These are phyloP conservation scores for Trichophyton simii DNA, from an alignment of 2,329 filamentous ascomycete species.

Conservation along the genomic window DNA sequence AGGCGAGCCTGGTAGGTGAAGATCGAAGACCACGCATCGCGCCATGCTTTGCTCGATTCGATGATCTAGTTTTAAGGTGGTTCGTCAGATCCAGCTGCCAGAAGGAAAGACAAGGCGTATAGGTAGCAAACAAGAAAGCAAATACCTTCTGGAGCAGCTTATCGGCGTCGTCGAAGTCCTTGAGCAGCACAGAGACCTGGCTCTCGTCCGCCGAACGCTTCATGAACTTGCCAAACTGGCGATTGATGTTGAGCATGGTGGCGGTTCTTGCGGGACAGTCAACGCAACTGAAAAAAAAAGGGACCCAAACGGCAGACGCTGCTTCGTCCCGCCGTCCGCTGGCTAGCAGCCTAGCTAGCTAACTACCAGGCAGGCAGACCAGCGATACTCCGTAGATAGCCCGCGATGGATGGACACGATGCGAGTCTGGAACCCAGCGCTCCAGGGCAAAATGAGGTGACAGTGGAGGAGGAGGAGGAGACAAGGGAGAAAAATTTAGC, in stretches of 20 bases:
- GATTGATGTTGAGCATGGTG: slow-evolving; percentile 45
- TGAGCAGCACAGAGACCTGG: slow-evolving; percentile 60
- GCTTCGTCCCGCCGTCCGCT: not conserved
- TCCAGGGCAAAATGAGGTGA: not conserved
- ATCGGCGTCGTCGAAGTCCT: slow-evolving; percentile 71
- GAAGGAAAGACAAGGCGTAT: not conserved
- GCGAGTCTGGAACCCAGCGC: not conserved
- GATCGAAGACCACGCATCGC: slow-evolving; percentile 64
- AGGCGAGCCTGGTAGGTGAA: slow-evolving; percentile 56
- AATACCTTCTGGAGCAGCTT: slow-evolving; percentile 58
- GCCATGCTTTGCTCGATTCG: slow-evolving; percentile 62
- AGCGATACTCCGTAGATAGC: not conserved
- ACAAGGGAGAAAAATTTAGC: not conserved
- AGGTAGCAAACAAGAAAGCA: not conserved
- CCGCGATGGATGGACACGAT: not conserved
- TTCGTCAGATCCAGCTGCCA: not conserved
- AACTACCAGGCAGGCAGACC: not conserved
- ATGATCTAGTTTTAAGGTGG: slow-evolving; percentile 47
- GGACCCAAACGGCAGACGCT: too few relatives aligned
- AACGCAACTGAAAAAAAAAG: too few relatives aligned
- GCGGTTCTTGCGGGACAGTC: not conserved
- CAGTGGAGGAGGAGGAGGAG: not conserved
- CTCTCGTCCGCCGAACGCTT: slow-evolving; percentile 62
- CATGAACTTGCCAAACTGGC: slow-evolving; percentile 61
- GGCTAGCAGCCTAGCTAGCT: too few relatives aligned